Evolutionary conservation across 257 asterid genomes (phyloP).

Genomic region (Rauvolfia tetraphylla): DNA sequence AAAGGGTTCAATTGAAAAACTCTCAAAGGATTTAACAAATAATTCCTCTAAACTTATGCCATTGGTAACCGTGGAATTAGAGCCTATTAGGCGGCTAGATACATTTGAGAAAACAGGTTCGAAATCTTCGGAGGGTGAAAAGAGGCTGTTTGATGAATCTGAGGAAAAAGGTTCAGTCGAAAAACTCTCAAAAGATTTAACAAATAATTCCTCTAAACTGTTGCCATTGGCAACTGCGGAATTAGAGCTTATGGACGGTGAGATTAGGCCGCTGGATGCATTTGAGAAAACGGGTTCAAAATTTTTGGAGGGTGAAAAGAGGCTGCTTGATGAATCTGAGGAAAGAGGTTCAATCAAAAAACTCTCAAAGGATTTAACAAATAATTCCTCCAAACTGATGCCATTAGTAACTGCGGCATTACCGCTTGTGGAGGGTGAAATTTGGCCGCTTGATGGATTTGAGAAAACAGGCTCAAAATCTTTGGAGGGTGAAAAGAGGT

Average conservation of each 20-base stretch:
- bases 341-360: conserved; percentile 13
- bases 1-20: conserved; percentile 14
- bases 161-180: conserved; percentile 11
- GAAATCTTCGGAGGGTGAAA: no score
- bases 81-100: background rate
- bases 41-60: background rate
- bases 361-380: conserved; percentile 3
- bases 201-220: background rate
- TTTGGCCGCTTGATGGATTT: background rate
- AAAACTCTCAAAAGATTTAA: conserved; percentile 6
- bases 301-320: no score
- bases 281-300: background rate
- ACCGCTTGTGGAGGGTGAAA: background rate
- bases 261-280: background rate
- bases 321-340: background rate
- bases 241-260: background rate
- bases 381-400: background rate
- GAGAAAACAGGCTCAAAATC: no score
- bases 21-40: conserved; percentile 2
- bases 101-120: no score
- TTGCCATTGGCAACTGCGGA: background rate
- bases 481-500: no score
- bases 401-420: background rate
- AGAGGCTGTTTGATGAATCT: background rate
- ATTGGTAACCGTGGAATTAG: background rate